Percentiles rank a stretch among this genome's conserved stretches.
phyloP scores from a whole-genome alignment of 2,329 filamentous ascomycete species.

The Pseudocercospora fijiensis region DNA sequence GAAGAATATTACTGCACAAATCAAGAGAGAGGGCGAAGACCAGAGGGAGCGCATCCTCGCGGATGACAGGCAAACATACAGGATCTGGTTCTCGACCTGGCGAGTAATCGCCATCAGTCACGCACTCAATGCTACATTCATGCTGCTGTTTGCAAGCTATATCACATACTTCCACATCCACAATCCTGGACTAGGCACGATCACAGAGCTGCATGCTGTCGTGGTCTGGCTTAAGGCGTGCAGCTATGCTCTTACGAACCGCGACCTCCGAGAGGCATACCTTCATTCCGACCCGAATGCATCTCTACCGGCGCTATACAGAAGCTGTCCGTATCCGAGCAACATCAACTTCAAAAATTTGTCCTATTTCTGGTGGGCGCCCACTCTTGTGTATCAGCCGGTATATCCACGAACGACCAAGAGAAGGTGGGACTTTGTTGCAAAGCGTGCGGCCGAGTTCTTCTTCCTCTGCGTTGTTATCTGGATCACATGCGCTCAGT shows the following conservation, averaged over 20 bases:
- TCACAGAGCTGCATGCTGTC: constrained; percentile 87
- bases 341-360: constrained; percentile 90
- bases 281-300: constrained; percentile 67
- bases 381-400: constrained; percentile 93
- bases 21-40: constrained; percentile 41
- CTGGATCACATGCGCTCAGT: constrained; percentile 93
- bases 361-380: constrained; percentile 96
- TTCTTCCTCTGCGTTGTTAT: constrained; percentile 72
- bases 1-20: constrained; percentile 62
- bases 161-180: constrained; percentile 89
- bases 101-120: constrained; percentile 72
- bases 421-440: constrained; percentile 84
- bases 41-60: constrained; percentile 52
- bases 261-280: constrained; percentile 87
- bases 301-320: constrained; percentile 77
- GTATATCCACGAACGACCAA: constrained; percentile 82
- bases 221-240: constrained; percentile 96
- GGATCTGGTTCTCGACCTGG: constrained; percentile 60
- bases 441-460: constrained; percentile 77
- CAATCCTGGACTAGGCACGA: constrained; percentile 88
- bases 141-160: constrained; percentile 75
- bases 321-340: constrained; percentile 77
- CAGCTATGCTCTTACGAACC: constrained; percentile 94
- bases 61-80: constrained; percentile 47
- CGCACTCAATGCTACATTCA: constrained; percentile 77